Conservation (phyloP, 1,284 basidiomycete genomes). For the Meripilus lineatus region DNA sequence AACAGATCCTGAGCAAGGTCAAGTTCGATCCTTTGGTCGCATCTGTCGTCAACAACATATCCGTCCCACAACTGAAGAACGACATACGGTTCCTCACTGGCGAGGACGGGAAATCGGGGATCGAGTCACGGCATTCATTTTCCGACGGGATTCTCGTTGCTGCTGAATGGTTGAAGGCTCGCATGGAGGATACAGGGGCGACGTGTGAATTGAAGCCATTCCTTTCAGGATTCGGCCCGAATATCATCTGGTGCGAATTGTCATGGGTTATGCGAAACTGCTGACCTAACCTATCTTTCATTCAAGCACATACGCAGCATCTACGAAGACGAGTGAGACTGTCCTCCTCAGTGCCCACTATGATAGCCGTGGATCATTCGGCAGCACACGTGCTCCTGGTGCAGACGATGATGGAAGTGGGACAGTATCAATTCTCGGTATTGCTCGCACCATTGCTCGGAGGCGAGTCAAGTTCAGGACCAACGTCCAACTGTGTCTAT, state of each 20-base stretch:
- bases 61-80: conserved; percentile 53
- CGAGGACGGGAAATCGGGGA: conserved; percentile 61
- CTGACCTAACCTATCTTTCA: background rate
- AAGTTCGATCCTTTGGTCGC: conserved; percentile 59
- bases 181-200: conserved; percentile 71
- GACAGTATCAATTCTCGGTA: conserved; percentile 68
- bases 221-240: conserved; percentile 71
- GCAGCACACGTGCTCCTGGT: conserved; percentile 66
- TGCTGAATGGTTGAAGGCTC: conserved; percentile 69
- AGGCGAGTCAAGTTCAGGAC: conserved; percentile 58
- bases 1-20: conserved; percentile 41
- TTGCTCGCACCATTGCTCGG: conserved; percentile 65
- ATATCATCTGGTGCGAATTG: conserved; percentile 68
- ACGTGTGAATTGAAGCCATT: conserved; percentile 64
- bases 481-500: conserved; percentile 66
- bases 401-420: conserved; percentile 82
- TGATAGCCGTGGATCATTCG: conserved; percentile 84
- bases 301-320: conserved; percentile 49
- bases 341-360: conserved; percentile 80
- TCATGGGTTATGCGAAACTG: background rate
- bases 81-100: conserved; percentile 81
- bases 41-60: conserved; percentile 58
- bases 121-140: conserved; percentile 77
- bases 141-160: conserved; percentile 62
- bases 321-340: conserved; percentile 47